Evolutionary conservation across 768 basidiomycete genomes (phyloP), one percentile per base, ranked within the genome.

Genomic region (Boletus pseudopeckii): DNA sequence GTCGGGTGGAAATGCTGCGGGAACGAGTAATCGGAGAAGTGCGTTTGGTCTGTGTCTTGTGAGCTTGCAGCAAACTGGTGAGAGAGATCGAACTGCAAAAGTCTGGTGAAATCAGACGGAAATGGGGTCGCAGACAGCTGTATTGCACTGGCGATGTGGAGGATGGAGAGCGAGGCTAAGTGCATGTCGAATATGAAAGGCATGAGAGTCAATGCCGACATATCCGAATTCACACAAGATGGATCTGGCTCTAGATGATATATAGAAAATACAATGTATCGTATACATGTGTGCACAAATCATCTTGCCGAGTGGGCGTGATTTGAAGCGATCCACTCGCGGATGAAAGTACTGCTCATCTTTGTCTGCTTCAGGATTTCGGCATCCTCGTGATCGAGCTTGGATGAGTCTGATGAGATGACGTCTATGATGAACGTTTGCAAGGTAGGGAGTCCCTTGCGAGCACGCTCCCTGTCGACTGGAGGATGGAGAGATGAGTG

Each of bases 301-400:
- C 55, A 66, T 48, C 47, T 40, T 14, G 46, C 7, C 10, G 49
- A 32, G 45, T 44, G 45, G 24, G 38, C 13, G 11, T n/a, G 44
- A 14, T 49, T 64, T n/a, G 64, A 61, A 50, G 52, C 83, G 56
- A 99, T 87, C 93, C 94, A 96, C 59, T 87, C 78, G 40, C 97
- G 78, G 59, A 99, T 96, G 55, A 80, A 90, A 7, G 94, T 96
- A 65, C 93, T 97, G 67, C 97, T 93, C 81, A 98, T 85, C 77
- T 99, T 99, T 28, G 85, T 80, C 58, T 81, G 77, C 66, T 86
- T 87, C 53, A 95, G 70, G 65, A 79, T 71, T 51, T 84, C 82
- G 17, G 81, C 79, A 65, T 95, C 90, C 20, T 80, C 80, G 45
- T 79, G 77, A 45, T 83, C 84, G 24, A 90, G 70, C 51, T 74